A percentile compares a stretch with the other conserved stretches of the same genome.
Conservation (phyloP, 371 early-diverging fungal species). For the Smittium mucronatum region DNA sequence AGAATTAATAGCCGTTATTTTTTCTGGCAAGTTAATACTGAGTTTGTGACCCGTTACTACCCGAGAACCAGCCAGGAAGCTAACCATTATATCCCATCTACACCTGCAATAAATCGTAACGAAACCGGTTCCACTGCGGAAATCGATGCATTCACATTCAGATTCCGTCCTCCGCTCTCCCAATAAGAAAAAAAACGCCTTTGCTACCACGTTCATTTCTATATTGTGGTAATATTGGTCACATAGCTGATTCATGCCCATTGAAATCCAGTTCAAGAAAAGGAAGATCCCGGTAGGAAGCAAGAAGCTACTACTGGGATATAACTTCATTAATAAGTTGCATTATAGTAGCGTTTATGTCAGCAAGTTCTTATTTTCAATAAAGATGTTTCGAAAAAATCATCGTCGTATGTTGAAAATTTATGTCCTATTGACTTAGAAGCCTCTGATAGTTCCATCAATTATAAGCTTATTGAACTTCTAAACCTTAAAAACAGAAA, state of each 20-base stretch:
- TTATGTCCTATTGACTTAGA: background rate
- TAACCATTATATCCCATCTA: background rate
- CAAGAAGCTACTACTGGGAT: constrained; percentile 2
- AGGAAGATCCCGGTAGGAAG: background rate
- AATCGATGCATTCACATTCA: background rate
- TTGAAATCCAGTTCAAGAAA: background rate
- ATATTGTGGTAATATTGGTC: constrained; percentile 1
- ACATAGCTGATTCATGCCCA: background rate
- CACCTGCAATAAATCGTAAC: too few relatives aligned
- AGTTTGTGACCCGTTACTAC: background rate
- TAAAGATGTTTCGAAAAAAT: background rate
- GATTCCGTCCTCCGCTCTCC: background rate
- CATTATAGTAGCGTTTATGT: background rate
- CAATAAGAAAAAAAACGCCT: background rate
- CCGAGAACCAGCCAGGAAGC: background rate
- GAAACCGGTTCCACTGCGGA: too few relatives aligned
- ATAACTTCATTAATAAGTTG: background rate
- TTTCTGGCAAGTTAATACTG: too few relatives aligned
- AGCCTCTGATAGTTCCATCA: background rate
- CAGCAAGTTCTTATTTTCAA: background rate
- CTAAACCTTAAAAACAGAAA: background rate
- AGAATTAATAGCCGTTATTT: too few relatives aligned
- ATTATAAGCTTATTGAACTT: background rate
- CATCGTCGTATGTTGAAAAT: background rate
- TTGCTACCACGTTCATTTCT: background rate